Evolutionary conservation across 2,329 filamentous ascomycete species (phyloP).

Genomic region (Claviceps monticola): DNA sequence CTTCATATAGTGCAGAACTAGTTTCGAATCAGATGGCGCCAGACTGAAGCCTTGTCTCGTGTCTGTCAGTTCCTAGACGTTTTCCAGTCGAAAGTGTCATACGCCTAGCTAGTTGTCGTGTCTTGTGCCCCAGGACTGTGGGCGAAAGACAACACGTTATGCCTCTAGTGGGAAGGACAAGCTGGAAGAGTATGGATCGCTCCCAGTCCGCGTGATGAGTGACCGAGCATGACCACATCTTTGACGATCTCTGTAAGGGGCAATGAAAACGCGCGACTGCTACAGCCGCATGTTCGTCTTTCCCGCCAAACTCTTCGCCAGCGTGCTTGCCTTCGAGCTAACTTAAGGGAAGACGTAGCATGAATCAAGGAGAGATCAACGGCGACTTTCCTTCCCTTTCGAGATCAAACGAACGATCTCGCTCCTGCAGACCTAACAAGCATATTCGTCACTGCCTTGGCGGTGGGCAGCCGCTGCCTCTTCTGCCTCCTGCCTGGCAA

Average conservation of each 20-base stretch:
- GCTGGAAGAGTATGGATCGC: neutral
- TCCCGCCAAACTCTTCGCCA: neutral
- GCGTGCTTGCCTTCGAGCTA: neutral
- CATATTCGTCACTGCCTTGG: neutral
- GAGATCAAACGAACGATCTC: neutral
- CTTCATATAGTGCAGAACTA: neutral
- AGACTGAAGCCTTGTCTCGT: neutral
- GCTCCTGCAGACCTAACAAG: neutral
- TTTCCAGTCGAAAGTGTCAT: neutral
- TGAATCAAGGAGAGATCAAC: neutral
- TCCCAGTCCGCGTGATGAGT: conserved; percentile 2
- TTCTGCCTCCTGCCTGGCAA: neutral
- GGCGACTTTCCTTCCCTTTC: neutral
- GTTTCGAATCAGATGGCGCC: neutral
- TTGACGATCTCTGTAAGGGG: neutral
- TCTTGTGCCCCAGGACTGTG: conserved; percentile 1
- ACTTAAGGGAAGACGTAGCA: neutral
- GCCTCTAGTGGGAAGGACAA: neutral
- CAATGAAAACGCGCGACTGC: neutral
- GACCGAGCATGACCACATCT: conserved; percentile 5
- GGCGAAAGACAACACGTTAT: neutral
- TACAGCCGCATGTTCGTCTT: neutral
- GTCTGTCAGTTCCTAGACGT: neutral
- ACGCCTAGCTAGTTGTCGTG: neutral
- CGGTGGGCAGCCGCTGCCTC: neutral